These are phyloP conservation scores for Bruguiera hainesii DNA, from an alignment of 441 rosid genomes.

Conservation along the genomic window DNA sequence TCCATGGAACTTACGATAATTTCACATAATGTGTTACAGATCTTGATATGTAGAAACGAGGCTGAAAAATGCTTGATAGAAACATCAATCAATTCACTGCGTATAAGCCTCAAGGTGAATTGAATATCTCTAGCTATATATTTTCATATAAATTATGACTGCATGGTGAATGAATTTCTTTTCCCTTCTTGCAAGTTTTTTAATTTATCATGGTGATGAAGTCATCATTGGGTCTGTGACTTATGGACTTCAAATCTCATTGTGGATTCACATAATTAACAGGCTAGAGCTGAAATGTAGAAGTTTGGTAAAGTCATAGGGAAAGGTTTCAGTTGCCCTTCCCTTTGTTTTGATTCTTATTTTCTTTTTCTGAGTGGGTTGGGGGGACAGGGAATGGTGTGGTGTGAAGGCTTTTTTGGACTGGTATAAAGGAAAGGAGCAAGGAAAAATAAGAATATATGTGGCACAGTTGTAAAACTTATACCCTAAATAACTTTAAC, in stretches of 20 bases:
- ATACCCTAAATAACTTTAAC: neutral
- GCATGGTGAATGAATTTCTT: neutral
- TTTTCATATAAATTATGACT: neutral
- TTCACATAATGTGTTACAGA: conserved; percentile 38
- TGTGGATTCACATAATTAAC: no score
- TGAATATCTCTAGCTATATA: conserved; percentile 1
- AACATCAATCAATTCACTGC: conserved; percentile 90
- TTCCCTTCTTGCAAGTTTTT: neutral
- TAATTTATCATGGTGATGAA: no score
- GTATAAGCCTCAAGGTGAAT: conserved; percentile 89
- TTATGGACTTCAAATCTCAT: no score
- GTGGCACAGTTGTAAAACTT: neutral
- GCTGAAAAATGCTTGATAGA: conserved; percentile 96
- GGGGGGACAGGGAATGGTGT: neutral
- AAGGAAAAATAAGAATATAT: neutral
- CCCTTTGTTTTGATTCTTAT: neutral
- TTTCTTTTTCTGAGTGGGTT: neutral
- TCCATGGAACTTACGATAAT: neutral
- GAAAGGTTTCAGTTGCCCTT: no score
- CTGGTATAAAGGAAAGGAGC: neutral
- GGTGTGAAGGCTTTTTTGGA: neutral
- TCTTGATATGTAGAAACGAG: conserved; percentile 92
- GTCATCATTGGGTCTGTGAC: no score
- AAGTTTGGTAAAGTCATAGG: no score
- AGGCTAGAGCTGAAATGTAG: no score